Base-by-base conservation (phyloP, 2,329 filamentous ascomycete species). In the Macroventuria anomochaeta region DNA sequence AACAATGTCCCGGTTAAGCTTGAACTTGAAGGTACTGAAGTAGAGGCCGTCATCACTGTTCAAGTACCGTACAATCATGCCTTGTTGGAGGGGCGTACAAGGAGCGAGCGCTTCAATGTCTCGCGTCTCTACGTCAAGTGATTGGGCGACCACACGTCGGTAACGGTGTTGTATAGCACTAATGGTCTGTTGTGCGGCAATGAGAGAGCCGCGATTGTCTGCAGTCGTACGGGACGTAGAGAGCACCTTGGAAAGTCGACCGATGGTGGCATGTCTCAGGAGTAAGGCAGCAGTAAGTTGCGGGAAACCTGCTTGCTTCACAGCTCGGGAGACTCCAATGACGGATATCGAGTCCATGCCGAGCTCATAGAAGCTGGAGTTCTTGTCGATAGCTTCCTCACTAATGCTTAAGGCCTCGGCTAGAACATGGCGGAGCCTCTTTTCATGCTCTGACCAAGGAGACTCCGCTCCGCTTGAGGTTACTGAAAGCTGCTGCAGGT, bases 281-380 rank as follows among this genome's bases (percentile, higher is more conserved):
- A 97, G 79, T 1, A 84, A 61, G 0, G 89, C 85, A 1, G 90
- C 83, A 7, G 83, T 85, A 0, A 85, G 86, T 12, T 80, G 76
- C 1, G 67, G 28, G 46, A 92, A 83, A 0, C 90, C 90, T 2
- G 77, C 77, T 2, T 81, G 78, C 61, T 85, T 89, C 12, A 97
- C 77, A 11, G 80, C 72, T 5, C 82, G 80, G 0, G 88, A 82
- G 25, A 97, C 81, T 7, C 85, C 82, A 38, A 96, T 86, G 0
- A 88, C 89, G 0, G 90, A 91, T 13, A 97, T 91, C 0, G 93
- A 97, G 65, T 96, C 93, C 20, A 97, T 80, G 0, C 93, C 93
- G 1, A 96, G 78, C 59, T 96, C 91, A 63, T 95, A 96, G 15
- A 96, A 84, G 55, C 86, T 96, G 0, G 86, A 85, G 0, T 76